These are phyloP conservation scores for Zizania palustris DNA, from an alignment of 202 grass and related monocot species.

Conservation along the genomic window DNA sequence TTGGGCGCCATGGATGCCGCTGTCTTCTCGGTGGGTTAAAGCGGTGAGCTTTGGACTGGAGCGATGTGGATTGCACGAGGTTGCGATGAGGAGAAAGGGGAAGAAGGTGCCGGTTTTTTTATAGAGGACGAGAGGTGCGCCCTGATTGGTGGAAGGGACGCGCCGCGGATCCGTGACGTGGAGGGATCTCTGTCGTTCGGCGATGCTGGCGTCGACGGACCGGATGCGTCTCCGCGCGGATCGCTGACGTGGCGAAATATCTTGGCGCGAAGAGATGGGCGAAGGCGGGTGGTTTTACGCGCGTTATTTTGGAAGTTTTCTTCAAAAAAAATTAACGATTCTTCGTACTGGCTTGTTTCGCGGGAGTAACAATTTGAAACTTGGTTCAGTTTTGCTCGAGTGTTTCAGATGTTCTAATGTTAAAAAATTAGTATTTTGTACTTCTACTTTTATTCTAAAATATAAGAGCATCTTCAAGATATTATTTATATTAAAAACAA, in stretches of 20 bases:
- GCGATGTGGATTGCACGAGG: neutral
- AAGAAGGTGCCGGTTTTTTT: neutral
- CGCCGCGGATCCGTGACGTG: conserved; percentile 40
- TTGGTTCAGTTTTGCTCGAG: no score
- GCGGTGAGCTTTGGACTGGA: neutral
- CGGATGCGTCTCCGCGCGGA: neutral
- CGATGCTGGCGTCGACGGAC: neutral
- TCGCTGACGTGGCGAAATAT: conserved; percentile 14
- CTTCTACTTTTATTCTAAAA: no score
- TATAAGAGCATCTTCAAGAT: no score
- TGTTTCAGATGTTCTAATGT: no score
- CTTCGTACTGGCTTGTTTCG: no score
- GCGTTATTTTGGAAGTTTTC: neutral
- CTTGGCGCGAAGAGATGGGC: neutral
- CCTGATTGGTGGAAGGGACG: conserved; percentile 36
- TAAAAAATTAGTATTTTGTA: no score
- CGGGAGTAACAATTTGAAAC: no score
- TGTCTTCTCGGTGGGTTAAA: neutral
- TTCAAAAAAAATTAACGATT: no score
- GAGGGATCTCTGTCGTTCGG: neutral
- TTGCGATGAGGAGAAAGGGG: neutral
- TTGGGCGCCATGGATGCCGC: conserved; percentile 53
- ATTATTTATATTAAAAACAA: no score
- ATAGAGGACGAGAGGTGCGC: neutral
- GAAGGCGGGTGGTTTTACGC: neutral